Evolutionary conservation across 148 eudicot species (phyloP), one percentile per base, ranked within the genome.

Genomic region (Polygonum maritimum): DNA sequence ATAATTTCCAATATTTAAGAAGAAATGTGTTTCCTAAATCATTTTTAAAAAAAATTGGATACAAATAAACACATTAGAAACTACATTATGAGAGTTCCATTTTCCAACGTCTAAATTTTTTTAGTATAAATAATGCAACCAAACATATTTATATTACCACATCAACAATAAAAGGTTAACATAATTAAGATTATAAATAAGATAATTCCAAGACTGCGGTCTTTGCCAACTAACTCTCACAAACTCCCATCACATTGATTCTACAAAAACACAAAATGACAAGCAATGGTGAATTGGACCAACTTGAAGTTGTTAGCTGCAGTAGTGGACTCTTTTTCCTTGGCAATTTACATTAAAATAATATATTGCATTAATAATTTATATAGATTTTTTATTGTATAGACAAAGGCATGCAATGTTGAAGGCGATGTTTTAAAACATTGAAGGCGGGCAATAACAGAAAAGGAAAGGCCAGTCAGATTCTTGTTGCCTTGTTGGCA

Each of bases 371-470:
- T 1, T 39, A 39, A 41, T 31, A 26, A 5, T 7, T 26, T 22
- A 26, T 2, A 62, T 65, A 33, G 71, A 65, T 65, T 9, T 65
- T 54, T 15, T 26, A 26, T 26, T 26, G 31, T 31, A 65, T 36
- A n/a, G 71, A 65, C 71, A 65, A 35, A 35, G 71, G 71, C 71
- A 65, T 65, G 71, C 71, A 65, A 36, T 65, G n/a, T 19, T 65
- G 71, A 65, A 35, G 71, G 41, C 7, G 44, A 65, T 65, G 71
- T 36, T 65, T 65, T 65, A 15, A 1, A 65, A 35, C 44, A 14
- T 65, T 65, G 44, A 60, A 26, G 31, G 31, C 14, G 67, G 2
- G 5, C 36, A 60, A 26, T 22, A 33, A 60, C 67, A 21, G 67
- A 60, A 60, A 60, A 60, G 36, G 67, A 60, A 60, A 55, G 62